Conservation (phyloP, 805 yeast species). For the Hanseniaspora vineae region DNA sequence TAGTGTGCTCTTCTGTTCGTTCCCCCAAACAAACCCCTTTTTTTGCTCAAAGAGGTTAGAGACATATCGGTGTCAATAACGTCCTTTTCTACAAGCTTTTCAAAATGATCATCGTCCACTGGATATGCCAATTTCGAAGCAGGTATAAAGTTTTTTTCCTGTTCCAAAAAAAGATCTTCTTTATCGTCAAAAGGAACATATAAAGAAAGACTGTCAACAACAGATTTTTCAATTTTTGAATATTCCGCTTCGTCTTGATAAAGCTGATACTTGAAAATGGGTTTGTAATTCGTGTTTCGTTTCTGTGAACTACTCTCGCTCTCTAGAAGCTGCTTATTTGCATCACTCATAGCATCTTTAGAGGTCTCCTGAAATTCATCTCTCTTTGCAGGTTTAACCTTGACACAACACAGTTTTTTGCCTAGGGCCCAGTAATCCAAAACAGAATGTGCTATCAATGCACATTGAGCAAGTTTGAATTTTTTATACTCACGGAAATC, state of each 20-base stretch:
- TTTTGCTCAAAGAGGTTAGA: conserved; percentile 20
- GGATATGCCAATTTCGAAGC: conserved; percentile 57
- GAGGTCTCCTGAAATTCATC: conserved; percentile 3
- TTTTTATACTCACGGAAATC: conserved; percentile 64
- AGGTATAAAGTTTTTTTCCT: conserved; percentile 30
- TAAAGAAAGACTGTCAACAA: conserved; percentile 23
- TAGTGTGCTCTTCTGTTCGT: conserved; percentile 32
- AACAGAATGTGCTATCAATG: conserved; percentile 57
- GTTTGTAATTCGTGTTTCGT: conserved; percentile 8
- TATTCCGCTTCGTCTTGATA: conserved; percentile 17
- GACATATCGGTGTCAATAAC: conserved; percentile 30
- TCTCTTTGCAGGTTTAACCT: conserved; percentile 11
- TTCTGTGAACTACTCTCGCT: conserved; percentile 5
- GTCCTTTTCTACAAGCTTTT: conserved; percentile 41
- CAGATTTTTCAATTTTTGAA: conserved; percentile 22
- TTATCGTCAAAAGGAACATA: conserved; percentile 19
- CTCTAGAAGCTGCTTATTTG: neutral
- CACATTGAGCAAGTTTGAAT: conserved; percentile 57
- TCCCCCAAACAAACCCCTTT: conserved; percentile 32
- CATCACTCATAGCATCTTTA: too few relatives aligned
- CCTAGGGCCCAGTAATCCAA: conserved; percentile 72
- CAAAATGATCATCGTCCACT: conserved; percentile 49
- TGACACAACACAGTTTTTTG: conserved; percentile 45
- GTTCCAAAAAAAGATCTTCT: conserved; percentile 8
- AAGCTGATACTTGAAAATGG: conserved; percentile 21